Base-by-base conservation (phyloP, 495 filamentous ascomycete genomes). In the Cryomyces minteri region DNA sequence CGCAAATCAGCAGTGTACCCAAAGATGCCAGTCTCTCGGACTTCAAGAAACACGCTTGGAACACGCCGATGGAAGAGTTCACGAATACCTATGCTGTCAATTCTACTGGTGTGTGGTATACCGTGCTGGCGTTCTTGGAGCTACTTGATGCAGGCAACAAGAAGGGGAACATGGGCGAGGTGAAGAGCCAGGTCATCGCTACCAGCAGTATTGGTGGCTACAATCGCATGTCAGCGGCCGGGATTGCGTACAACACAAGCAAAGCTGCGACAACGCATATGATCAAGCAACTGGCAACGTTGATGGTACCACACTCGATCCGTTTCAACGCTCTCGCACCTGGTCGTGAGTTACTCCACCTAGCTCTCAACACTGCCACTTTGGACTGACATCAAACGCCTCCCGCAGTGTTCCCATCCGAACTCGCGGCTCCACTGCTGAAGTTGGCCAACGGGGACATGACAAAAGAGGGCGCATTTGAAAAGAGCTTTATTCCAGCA, bases 71-170 rank as follows among this genome's bases (percentile, higher is more conserved):
- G 25, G 56, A 53, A 44, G 41, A 56, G 47, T 44, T 53, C 52
- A 37, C 44, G 42, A 40, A 57, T 1, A 55, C 58, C 0, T 60
- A 59, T 34, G 33, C 47, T 2, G 56, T 66, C 40, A 70, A 70
- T 48, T 49, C 45, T 1, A 52, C 64, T 0, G 57, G 56, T 6
- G 54, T 57, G 5, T 62, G 56, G 41, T 68, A 62, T 51, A 60
- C 63, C 29, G 54, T 59, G 29, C 47, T 62, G 5, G 67, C 68
- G 1, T 70, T 70, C 45, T 50, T 69, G 5, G 52, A 58, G 32
- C 57, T 70, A 1, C 62, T 70, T 14, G 63, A 67, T 44, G 58
- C 53, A 10, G 66, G 66, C 4, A 70, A 62, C 42, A 51, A 52
- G 45, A 53, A 56, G 31, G 48, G 43, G 5, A 51, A 51, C 31